phyloP scores from a whole-genome alignment of 2,329 filamentous ascomycete species.

The Helicocarpus griseus region DNA sequence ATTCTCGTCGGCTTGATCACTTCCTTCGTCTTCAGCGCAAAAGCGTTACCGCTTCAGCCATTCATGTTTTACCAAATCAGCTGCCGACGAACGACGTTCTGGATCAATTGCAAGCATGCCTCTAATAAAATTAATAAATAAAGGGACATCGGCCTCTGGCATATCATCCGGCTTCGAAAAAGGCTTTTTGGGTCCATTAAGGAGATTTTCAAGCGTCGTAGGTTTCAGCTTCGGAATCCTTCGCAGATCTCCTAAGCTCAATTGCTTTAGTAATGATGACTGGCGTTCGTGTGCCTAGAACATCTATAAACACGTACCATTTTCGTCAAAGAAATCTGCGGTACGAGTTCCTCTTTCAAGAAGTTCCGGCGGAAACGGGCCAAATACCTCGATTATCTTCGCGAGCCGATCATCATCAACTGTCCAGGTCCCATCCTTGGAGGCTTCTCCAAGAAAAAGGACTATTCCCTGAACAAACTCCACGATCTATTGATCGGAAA shows the following conservation, averaged over 20 bases:
- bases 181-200: slow-evolving; percentile 16
- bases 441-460: slow-evolving; percentile 16
- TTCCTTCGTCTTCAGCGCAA: too few relatives aligned
- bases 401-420: slow-evolving; percentile 20
- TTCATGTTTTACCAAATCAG: slow-evolving; percentile 18
- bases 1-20: too few relatives aligned
- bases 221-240: slow-evolving; percentile 17
- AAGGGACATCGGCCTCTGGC: slow-evolving; percentile 16
- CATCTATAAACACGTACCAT: slow-evolving; percentile 8
- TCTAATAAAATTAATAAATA: slow-evolving; percentile 19
- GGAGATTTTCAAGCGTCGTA: slow-evolving; percentile 16
- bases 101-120: slow-evolving; percentile 20
- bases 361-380: slow-evolving; percentile 15
- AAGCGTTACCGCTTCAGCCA: slow-evolving; percentile 11
- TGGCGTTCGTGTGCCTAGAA: neutral
- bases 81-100: slow-evolving; percentile 14
- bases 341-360: slow-evolving; percentile 12
- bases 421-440: slow-evolving; percentile 17
- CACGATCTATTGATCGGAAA: slow-evolving; percentile 10
- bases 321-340: slow-evolving; percentile 15
- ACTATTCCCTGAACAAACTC: slow-evolving; percentile 20
- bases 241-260: slow-evolving; percentile 14
- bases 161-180: slow-evolving; percentile 19
- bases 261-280: neutral
- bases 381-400: slow-evolving; percentile 18